Base-by-base conservation (phyloP, 345 rosid genomes). In the Camelina sativa region DNA sequence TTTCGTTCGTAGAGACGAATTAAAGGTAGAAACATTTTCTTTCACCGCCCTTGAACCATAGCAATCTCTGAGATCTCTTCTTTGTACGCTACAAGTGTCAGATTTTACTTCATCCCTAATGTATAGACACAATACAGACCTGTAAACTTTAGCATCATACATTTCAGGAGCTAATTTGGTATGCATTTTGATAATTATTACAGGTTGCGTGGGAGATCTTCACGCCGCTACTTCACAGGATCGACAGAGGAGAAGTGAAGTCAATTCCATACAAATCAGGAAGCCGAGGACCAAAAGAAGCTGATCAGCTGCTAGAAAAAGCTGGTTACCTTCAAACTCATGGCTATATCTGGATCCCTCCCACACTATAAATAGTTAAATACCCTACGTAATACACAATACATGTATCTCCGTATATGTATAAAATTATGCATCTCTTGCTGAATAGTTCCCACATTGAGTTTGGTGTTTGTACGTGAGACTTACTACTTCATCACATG, bases 131-230 rank as follows among this genome's bases (percentile, higher is more conserved):
- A 52, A 10, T 67, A 15, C 2, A 7, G 32, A 48, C 43, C 15
- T 11, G 30, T 0, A 11, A 30, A 7, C 13, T n/a, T 23, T 68
- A 6, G 40, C 5, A 69, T 30, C 11, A 51, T 48, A 20, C 1
- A 9, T 6, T 15, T 47, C 4, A 22, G 3, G 28, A 72, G 28
- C 51, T 48, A 37, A 71, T 0, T 7, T 25, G 57, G 69, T 65
- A 69, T 46, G 3, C 12, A 65, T 11, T 4, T 67, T n/a, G 48
- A 73, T 71, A 54, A 40, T 55, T 4, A 30, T 56, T 4, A 72
- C 84, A 91, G 97, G 97, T 87, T 3, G 97, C 98, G 1, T 93
- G 97, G 97, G 92, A 89, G 81, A 91, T 93, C 37, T 93, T 93
- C 85, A 93, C 98, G 4, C 98, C 98, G 10, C 76, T 93, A 58